phyloP scores from a whole-genome alignment of 2,329 filamentous ascomycete species.

The Monilinia laxa region DNA sequence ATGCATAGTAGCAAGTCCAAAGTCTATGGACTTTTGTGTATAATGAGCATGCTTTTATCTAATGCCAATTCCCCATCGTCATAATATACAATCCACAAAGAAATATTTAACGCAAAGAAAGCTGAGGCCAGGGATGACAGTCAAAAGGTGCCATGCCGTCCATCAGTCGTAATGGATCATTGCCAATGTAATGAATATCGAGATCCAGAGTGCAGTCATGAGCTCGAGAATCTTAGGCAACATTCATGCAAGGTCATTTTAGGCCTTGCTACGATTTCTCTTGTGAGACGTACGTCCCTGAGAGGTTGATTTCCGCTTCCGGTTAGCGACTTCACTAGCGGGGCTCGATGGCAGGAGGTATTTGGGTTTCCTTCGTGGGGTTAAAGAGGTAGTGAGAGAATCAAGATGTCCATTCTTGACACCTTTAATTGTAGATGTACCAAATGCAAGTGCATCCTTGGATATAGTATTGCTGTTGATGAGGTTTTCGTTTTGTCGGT shows the following conservation, averaged over 20 bases:
- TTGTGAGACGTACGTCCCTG: conserved; percentile 35
- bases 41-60: conserved; percentile 20
- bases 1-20: not conserved
- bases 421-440: conserved; percentile 59
- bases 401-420: conserved; percentile 65
- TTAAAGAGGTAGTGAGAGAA: conserved; percentile 66
- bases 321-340: conserved; percentile 29
- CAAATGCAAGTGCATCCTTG: conserved; percentile 61
- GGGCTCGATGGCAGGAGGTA: conserved; percentile 30
- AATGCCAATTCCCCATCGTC: not conserved
- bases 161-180: conserved; percentile 23
- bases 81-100: conserved; percentile 9
- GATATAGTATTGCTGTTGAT: conserved; percentile 57
- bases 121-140: conserved; percentile 24
- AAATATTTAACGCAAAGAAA: conserved; percentile 7
- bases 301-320: conserved; percentile 37
- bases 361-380: conserved; percentile 56
- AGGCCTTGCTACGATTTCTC: conserved; percentile 32
- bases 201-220: not conserved
- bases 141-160: conserved; percentile 24
- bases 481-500: conserved; percentile 55
- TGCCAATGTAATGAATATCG: conserved; percentile 6
- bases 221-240: not conserved
- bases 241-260: not conserved
- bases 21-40: conserved; percentile 10